Evolutionary conservation across 306 rosid genomes (phyloP), one percentile per base, ranked within the genome.

Genomic region (Lupinus albus): DNA sequence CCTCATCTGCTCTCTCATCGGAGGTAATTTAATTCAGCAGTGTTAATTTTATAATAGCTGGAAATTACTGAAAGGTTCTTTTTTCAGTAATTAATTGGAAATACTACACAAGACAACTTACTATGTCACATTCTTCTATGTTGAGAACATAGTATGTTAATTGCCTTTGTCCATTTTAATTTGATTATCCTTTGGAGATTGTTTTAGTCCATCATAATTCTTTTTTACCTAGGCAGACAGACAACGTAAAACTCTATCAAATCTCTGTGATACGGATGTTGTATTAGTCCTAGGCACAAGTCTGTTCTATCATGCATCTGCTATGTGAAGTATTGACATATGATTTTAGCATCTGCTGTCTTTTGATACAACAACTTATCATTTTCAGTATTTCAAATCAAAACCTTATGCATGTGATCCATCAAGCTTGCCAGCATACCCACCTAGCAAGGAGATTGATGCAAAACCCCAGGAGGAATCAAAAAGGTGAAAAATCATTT

Each of bases 381-480:
- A 48, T 64, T 84, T 86, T 73, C 91, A 94, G 99, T 94, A 88
- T 78, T 94, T 94, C 88, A 85, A 79, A 74, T 54, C 84, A 54
- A 94, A 90, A 81, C 99, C 99, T 47, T 80, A 85, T 72, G 99
- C 99, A 4, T 94, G 99, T 15, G 96, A 94, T 42, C 97, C 99
- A 18, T 91, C 99, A 66, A 84, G 91, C 91, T 77, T 94, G 78
- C 97, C 99, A 0, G 32, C 67, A 8, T 94, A 94, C 73, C 96
- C 92, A 39, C 99, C 97, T 53, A 94, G 97, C 95, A 94, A 94
- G 84, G 99, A 94, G 84, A 94, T 94, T 14, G 99, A 94, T 73
- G 94, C 89, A 6, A 94, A 90, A 80, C 83, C 78, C n/a, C 85
- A 89, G 36, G 99, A 88, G 73, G 99, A 94, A 45, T 80, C 96